Base-by-base conservation (phyloP, 257 asterid genomes). In the Solanum dulcamara region DNA sequence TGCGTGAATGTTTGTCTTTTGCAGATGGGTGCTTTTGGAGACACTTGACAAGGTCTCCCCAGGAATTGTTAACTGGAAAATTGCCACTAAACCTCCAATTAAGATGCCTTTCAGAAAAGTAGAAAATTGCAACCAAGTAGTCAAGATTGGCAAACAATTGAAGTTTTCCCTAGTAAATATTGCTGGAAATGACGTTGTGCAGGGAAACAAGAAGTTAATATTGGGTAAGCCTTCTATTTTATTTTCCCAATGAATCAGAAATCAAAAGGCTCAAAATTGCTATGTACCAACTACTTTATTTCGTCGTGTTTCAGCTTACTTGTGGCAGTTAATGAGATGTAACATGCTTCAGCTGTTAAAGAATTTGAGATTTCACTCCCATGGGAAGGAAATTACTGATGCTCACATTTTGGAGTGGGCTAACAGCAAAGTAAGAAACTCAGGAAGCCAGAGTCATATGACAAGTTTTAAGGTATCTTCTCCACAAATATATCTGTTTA, bases 71-170 rank as follows among this genome's bases (percentile, higher is more conserved):
- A 94, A 94, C 81, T 96, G 98, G 99, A 96, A 94, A 91, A 87
- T 93, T 35, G 94, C 98, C 85, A 91, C 97, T 50, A 94, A 91
- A 89, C 99, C 99, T 87, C 99, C 99, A 81, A 95, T 96, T 80
- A 92, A 93, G 89, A 94, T 93, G 99, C 99, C 98, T 81, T 95
- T 95, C 89, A 89, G 95, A 82, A 94, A 95, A 93, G 99, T 95
- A 74, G 99, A 95, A 89, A 95, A 95, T 62, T 95, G 98, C 93
- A 96, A 96, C 90, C 99, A 95, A 91, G 99, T 96, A 59, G 92
- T 96, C 92, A 95, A 92, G 90, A 93, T 96, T 28, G 99, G 99
- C 89, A 94, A 91, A 88, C 97, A 95, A 80, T 88, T 95, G 91
- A 96, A 93, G 89, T 95, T 96, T 88, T 96, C 99, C 85, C 94